Evolutionary conservation across 805 yeast species (phyloP).

Genomic region (Myxozyma monticola): DNA sequence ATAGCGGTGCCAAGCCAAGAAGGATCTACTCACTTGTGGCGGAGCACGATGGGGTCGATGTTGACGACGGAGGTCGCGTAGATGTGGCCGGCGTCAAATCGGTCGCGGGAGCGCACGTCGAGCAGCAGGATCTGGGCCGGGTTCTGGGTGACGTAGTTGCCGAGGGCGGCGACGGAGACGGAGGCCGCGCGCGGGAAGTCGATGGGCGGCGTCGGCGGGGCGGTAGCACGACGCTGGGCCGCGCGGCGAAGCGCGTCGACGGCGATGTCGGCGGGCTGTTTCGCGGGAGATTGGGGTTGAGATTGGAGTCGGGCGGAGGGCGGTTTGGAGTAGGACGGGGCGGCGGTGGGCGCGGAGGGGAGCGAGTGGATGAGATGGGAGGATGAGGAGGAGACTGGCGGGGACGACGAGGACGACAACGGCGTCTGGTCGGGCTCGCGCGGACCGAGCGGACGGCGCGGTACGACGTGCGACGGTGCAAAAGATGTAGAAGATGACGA

Average conservation of each 20-base stretch:
- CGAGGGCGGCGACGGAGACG: constrained; percentile 34
- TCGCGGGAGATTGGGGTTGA: neutral
- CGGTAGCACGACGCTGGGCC: no score
- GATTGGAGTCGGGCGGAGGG: no score
- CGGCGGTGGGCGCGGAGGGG: no score
- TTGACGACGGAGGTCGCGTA: constrained; percentile 60
- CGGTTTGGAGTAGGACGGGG: no score
- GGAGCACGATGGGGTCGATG: constrained; percentile 68
- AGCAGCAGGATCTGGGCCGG: constrained; percentile 54
- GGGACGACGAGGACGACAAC: neutral
- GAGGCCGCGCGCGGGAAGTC: constrained; percentile 36
- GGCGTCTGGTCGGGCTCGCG: no score
- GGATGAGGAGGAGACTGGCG: no score
- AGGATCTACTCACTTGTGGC: constrained; percentile 33
- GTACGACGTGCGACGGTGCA: no score
- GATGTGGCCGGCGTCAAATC: constrained; percentile 65
- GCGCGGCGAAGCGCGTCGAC: neutral
- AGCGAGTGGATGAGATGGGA: no score
- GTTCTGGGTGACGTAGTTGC: constrained; percentile 29
- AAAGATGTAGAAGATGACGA: no score
- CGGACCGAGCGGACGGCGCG: no score
- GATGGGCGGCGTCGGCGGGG: neutral
- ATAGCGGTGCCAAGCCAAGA: neutral
- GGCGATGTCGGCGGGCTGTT: neutral
- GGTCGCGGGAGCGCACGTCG: constrained; percentile 65